Evolutionary conservation across 257 asterid species (phyloP), one percentile per base, ranked within the genome.

Genomic region (Ophiorrhiza pumila): DNA sequence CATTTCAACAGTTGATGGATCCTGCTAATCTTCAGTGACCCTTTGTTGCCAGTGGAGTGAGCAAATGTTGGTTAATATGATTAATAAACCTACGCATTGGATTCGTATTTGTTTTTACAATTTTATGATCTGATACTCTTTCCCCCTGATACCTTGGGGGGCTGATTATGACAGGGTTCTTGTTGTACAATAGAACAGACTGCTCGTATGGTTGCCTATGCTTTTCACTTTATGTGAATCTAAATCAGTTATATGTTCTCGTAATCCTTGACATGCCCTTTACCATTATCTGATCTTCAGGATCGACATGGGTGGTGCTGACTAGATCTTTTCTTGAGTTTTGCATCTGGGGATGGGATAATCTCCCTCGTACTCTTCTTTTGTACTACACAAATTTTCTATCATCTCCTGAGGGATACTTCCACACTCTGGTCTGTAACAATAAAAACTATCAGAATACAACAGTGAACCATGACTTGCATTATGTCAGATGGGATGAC

Each of bases 291-390:
- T 43, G 47, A 70, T 34, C 55, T 68, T 52, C 85, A 95, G 99
- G 99, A 45, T 89, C 99, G 7, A 77, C 90, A 6, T 77, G 81
- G 88, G 92, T 92, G 78, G 86, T 89, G 73, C 98, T 95, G 7
- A 85, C 92, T 10, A 86, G 98, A 74, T 68, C 97, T 55, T 95
- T 95, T 80, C 88, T 92, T 1, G 97, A 92, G 86, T 95, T 95
- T n/a, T 90, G 91, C 87, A 89, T 95, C 31, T 90, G 96, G 97
- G 97, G 98, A 1, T 95, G 98, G 98, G 99, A 95, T 70, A 95
- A 92, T 84, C 97, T 95, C 64, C 98, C 99, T 0, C 98, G 98
- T 47, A 92, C 94, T 13, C 98, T 95, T 23, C 88, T 95, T 39
- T 78, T 95, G 97, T 95, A 92, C 88, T 95, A 82, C 89, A 84